phyloP scores from a whole-genome alignment of 306 rosid genomes.

The Geum urbanum region DNA sequence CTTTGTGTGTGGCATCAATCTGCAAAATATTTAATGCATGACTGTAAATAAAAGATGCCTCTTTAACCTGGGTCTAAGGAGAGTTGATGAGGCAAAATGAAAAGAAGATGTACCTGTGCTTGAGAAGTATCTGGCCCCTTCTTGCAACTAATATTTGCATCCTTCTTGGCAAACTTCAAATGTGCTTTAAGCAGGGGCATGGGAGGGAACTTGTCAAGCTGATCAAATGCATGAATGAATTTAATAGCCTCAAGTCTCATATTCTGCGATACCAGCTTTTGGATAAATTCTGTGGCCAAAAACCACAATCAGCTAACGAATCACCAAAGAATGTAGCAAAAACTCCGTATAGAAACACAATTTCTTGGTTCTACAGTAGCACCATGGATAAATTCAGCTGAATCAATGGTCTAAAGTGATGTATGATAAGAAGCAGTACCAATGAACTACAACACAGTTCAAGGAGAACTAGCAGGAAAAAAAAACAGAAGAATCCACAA shows the following conservation, averaged over 20 bases:
- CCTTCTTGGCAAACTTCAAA: constrained; percentile 22
- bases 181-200: constrained; percentile 31
- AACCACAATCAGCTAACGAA: background rate
- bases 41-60: background rate
- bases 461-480: background rate
- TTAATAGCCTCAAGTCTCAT: constrained; percentile 29
- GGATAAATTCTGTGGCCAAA: constrained; percentile 28
- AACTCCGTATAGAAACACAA: background rate
- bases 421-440: background rate
- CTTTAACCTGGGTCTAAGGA: background rate
- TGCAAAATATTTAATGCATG: constrained; percentile 19
- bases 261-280: constrained; percentile 30
- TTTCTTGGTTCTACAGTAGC: background rate
- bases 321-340: background rate
- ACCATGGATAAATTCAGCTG: background rate
- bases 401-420: background rate
- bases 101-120: constrained; percentile 23
- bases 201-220: constrained; percentile 35
- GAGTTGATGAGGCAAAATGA: background rate
- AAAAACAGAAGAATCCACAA: background rate
- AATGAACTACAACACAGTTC: background rate
- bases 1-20: constrained; percentile 32
- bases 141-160: constrained; percentile 6
- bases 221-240: constrained; percentile 30
- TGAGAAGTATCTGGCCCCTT: constrained; percentile 19